Base-by-base conservation (phyloP, 2,329 filamentous ascomycete genomes). In the Penicillium sp. region DNA sequence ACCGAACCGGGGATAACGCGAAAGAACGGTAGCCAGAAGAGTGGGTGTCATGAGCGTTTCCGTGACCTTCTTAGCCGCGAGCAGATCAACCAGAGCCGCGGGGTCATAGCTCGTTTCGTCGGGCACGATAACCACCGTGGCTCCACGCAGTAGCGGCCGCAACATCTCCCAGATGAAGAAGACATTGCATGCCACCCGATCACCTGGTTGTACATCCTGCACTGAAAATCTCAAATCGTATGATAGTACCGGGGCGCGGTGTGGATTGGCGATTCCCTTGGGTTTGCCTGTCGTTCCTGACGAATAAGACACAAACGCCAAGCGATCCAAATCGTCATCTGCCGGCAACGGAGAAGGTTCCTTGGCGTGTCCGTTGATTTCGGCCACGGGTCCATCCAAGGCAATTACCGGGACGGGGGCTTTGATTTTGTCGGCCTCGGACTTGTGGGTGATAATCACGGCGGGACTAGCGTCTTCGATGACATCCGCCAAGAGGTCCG, bases 111-210 rank as follows among this genome's bases (percentile, higher is more conserved):
- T 92, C 36, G 82, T 83, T 65, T 89, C 85, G 65, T 93, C 90
- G 1, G 89, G 88, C 17, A 93, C 85, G 4, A 87, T 84, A 23
- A 92, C 83, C 5, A 90, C 88, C 0, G 90, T 91, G 3, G 89
- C 90, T 65, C 90, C 90, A 54, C 89, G 83, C 54, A 93, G 71
- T 44, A 93, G 78, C 9, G 90, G 90, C 6, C 90, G 87, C 54
- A 93, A 73, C 56, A 93, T 92, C 72, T 93, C 90, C 90, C 90
- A 93, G 47, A 93, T 82, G 70, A 93, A 93, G 73, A 93, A 93
- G 58, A 93, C 90, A 78, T 93, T 93, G 77, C 89, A 93, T n/a
- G 90, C 90, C 12, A 93, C 89, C 7, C 90, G 84, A 65, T 92
- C 90, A 17, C 89, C 89, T 0, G 86, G 87, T 19, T 82, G 75